phyloP scores from a whole-genome alignment of 345 rosid genomes.

The Crucihimalaya himalaica region DNA sequence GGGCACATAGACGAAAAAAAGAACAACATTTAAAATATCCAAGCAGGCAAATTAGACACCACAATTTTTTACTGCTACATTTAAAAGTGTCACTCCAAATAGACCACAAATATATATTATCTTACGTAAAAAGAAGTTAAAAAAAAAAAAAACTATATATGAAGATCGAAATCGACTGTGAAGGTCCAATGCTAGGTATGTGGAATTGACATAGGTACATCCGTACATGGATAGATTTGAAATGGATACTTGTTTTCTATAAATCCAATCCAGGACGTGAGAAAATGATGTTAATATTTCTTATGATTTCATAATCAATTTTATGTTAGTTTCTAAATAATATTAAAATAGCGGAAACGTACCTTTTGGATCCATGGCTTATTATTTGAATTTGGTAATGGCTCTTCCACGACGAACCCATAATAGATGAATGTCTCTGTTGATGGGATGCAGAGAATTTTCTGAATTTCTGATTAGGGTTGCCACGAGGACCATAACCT shows the following conservation, averaged over 20 bases:
- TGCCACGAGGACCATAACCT: no score
- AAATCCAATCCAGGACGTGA: not conserved
- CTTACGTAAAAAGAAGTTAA: not conserved
- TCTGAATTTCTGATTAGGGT: no score
- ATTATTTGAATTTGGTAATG: no score
- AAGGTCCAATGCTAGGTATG: not conserved
- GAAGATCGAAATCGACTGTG: not conserved
- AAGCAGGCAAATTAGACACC: not conserved
- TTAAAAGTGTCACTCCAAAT: not conserved
- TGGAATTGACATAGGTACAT: not conserved
- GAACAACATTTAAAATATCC: not conserved
- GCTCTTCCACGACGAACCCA: no score
- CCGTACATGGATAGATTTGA: not conserved
- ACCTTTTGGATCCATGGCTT: no score
- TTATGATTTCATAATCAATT: no score
- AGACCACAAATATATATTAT: not conserved
- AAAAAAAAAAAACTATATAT: not conserved
- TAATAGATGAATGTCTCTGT: no score
- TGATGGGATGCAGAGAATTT: no score
- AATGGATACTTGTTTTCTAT: not conserved
- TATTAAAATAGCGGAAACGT: no score
- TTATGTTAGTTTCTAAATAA: no score
- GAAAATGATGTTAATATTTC: no score
- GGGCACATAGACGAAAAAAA: not conserved
- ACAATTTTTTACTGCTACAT: not conserved